Evolutionary conservation across 2,329 filamentous ascomycete species (phyloP), one percentile per base, ranked within the genome.

Genomic region (Fusarium citri): DNA sequence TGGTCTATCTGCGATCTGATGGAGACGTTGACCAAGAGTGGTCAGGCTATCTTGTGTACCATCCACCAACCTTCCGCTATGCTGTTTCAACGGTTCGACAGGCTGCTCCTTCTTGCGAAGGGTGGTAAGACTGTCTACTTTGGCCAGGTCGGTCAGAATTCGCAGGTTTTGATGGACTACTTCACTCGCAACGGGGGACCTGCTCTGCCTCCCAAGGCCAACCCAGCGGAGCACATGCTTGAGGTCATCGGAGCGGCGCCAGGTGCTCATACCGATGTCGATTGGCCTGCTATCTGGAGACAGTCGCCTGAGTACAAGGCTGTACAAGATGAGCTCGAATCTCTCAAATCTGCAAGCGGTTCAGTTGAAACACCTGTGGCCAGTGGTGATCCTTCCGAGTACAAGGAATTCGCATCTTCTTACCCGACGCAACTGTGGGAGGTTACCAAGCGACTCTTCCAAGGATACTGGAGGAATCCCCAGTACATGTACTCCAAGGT

Each of bases 221-320:
- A 92, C 64, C 89, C 89, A 1, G 90, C 90, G 0, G 90, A 92
- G 74, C 91, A 87, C 80, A 91, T 92, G 88, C 82, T 92, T 5
- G 77, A 81, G 23, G 78, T 80, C 18, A 78, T 79, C 41, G 76
- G 77, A 2, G 78, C 74, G 8, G 84, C 89, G 60, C 83, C 86
- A 25, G 82, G 84, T 23, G 83, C 83, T 22, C 88, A 78, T 6
- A 77, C 78, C 0, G 77, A 81, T 10, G 68, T 78, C 2, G 82
- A 86, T 25, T 80, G 78, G 78, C 73, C 69, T 34, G 72, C 74
- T 22, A 72, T 76, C 7, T 84, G 81, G 82, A 78, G 76, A 4
- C 59, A 72, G 2, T 79, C 77, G 26, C 60, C 74, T 0, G 78
- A 83, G 60, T 76, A 74, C 42, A 59, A 70, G 14, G 64, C 58